Percentiles rank a stretch among this genome's conserved stretches.
These are phyloP conservation scores for Neurospora africana DNA, from an alignment of 495 filamentous ascomycete species.

Conservation along the genomic window DNA sequence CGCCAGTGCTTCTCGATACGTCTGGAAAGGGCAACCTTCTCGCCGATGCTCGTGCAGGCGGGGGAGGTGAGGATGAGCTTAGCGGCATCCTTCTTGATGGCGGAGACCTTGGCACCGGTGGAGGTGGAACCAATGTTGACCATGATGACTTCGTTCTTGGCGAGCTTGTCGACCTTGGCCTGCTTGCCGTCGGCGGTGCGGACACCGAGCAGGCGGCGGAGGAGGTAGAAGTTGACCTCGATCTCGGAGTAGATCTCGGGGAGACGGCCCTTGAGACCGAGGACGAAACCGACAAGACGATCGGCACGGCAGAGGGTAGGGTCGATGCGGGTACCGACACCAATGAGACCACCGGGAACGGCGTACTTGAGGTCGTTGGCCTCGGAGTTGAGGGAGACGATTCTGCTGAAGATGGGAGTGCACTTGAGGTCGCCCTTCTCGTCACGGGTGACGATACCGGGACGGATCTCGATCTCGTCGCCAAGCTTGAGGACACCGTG, in stretches of 20 bases:
- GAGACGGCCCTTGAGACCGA: slow-evolving; percentile 82
- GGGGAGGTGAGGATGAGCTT: slow-evolving; percentile 71
- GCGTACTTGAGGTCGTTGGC: slow-evolving; percentile 97
- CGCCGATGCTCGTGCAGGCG: slow-evolving; percentile 85
- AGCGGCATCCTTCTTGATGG: slow-evolving; percentile 93
- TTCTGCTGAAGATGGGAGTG: slow-evolving; percentile 89
- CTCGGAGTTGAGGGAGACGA: slow-evolving; percentile 91
- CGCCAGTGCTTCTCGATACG: slow-evolving; percentile 99
- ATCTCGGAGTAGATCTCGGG: slow-evolving; percentile 95
- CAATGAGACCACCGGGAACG: slow-evolving; percentile 91
- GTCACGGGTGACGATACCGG: slow-evolving; percentile 88
- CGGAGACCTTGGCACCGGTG: slow-evolving; percentile 87
- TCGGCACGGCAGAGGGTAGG: slow-evolving; percentile 96
- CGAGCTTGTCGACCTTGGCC: slow-evolving; percentile 92
- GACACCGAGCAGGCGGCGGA: slow-evolving; percentile 88
- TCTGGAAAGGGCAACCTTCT: slow-evolving; percentile 93
- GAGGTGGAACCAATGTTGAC: slow-evolving; percentile 98
- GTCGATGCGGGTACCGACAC: slow-evolving; percentile 94
- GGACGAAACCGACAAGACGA: slow-evolving; percentile 95
- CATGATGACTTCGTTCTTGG: slow-evolving; percentile 98
- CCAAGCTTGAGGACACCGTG: slow-evolving; percentile 91
- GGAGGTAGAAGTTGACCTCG: slow-evolving; percentile 97
- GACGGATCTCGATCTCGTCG: slow-evolving; percentile 96
- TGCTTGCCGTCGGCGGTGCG: slow-evolving; percentile 98
- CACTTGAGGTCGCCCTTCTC: slow-evolving; percentile 90